Conservation (phyloP, 805 yeast species). For the Kregervanrija pseudodelftensis region DNA sequence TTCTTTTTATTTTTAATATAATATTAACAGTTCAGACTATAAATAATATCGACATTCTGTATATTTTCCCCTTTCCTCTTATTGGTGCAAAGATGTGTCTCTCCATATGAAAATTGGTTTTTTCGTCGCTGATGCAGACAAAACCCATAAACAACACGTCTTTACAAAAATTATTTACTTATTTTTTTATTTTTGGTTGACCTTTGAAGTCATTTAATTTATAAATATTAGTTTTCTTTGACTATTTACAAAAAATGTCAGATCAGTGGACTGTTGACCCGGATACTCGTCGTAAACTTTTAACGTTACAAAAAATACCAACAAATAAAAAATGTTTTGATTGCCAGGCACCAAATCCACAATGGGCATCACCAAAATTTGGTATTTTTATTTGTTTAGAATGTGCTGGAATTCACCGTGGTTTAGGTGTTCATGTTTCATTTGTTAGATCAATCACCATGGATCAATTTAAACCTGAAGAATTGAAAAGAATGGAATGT, state of each 20-base stretch:
- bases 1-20: too few species aligned
- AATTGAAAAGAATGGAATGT: slow-evolving; percentile 79
- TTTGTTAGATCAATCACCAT: slow-evolving; percentile 95
- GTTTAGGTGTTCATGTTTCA: slow-evolving; percentile 93
- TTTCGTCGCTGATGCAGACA: too few species aligned
- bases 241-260: slow-evolving; percentile 28
- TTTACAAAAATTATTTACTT: too few species aligned
- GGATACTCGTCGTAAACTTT: slow-evolving; percentile 74
- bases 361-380: slow-evolving; percentile 98
- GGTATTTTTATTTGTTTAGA: slow-evolving; percentile 96
- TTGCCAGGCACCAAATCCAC: slow-evolving; percentile 93
- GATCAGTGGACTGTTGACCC: slow-evolving; percentile 89
- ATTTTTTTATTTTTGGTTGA: too few species aligned
- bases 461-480: slow-evolving; percentile 97
- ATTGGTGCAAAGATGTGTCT: too few species aligned
- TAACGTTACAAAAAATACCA: slow-evolving; percentile 73
- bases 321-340: slow-evolving; percentile 87
- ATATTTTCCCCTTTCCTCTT: too few species aligned
- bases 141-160: too few species aligned
- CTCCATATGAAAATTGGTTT: too few species aligned
- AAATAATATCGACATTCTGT: too few species aligned
- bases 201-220: not conserved
- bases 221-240: not conserved
- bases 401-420: slow-evolving; percentile 95
- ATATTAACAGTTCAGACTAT: too few species aligned